Evolutionary conservation across 306 rosid genomes (phyloP), one percentile per base, ranked within the genome.

Genomic region (Glycyrrhiza uralensis): DNA sequence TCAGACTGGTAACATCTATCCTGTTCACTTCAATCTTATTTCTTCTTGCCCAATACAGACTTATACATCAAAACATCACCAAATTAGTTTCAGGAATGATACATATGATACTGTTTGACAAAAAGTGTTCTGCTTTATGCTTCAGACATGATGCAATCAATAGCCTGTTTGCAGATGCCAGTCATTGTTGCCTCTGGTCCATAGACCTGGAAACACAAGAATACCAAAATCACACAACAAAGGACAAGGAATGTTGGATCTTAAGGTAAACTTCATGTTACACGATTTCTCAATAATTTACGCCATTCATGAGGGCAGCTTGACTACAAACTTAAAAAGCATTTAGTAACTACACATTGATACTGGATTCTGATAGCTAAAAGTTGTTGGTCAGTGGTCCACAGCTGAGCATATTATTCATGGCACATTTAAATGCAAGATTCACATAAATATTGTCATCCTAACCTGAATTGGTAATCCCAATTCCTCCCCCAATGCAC

Each of bases 121-220:
- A 45, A 70, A 29, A 19, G 42, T 39, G 29, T 38, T 46, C 57
- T 22, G 70, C 49, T 56, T 70, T 70, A 87, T 39, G 89, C 83
- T 58, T 76, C 80, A 35, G 85, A 71, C 77, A 76, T 76, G 74
- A 92, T 76, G 87, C 93, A 89, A 18, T 89, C 96, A 17, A 92
- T 92, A 30, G 97, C 97, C 69, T 92, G 85, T 80, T 87, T 92
- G 88, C 96, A 92, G 75, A 92, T 89, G 57, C 87, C 86, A 0
- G 97, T 92, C 97, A 92, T 92, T 38, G 97, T 91, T 56, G 88
- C 92, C 72, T 91, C 97, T 0, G 92, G 97, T 22, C 97, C 97
- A 76, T 83, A 91, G 58, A 91, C 91, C 97, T 91, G 81, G 74
- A 85, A 47, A 18, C 30, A 74, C 66, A 64, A 71, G 15, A 35